Evolutionary conservation across 768 basidiomycete species (phyloP).

Genomic region (Brasilioporus rufonigricans): DNA sequence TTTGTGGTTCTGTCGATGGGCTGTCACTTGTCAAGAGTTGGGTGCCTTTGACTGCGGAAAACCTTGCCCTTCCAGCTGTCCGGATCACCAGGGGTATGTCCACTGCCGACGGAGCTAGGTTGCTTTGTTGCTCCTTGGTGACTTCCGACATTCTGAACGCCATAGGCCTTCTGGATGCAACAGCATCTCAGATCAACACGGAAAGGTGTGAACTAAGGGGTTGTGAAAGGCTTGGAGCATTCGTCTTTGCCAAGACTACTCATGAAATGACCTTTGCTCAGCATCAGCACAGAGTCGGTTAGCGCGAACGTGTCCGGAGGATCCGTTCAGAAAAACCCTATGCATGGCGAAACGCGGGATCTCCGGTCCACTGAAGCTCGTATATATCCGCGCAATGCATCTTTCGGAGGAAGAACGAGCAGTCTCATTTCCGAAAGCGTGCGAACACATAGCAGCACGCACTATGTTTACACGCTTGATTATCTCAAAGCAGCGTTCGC

Average conservation of each 20-base stretch:
- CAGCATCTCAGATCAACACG: conserved; percentile 21
- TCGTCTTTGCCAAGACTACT: background rate
- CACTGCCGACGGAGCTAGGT: conserved; percentile 13
- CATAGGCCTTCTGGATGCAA: background rate
- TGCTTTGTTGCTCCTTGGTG: conserved; percentile 5
- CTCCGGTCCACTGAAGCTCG: conserved; percentile 10
- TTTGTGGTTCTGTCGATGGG: conserved; percentile 4
- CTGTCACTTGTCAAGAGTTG: background rate
- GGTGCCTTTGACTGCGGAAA: conserved; percentile 2
- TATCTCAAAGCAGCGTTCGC: conserved; percentile 13
- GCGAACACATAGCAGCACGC: background rate
- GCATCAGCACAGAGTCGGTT: background rate
- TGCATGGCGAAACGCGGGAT: conserved; percentile 7
- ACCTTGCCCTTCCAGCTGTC: conserved; percentile 3
- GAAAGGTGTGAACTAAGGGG: background rate
- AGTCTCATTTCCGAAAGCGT: conserved; percentile 20
- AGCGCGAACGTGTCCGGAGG: background rate
- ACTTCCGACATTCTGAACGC: conserved; percentile 11
- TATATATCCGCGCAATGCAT: conserved; percentile 10
- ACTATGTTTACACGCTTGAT: conserved; percentile 6
- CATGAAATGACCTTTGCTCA: background rate
- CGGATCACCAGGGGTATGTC: conserved; percentile 20
- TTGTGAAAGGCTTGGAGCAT: background rate
- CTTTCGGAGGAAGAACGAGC: conserved; percentile 5
- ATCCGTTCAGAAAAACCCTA: conserved; percentile 4